Evolutionary conservation across 768 basidiomycete genomes (phyloP).

Genomic region (Tephrocybe rancida): DNA sequence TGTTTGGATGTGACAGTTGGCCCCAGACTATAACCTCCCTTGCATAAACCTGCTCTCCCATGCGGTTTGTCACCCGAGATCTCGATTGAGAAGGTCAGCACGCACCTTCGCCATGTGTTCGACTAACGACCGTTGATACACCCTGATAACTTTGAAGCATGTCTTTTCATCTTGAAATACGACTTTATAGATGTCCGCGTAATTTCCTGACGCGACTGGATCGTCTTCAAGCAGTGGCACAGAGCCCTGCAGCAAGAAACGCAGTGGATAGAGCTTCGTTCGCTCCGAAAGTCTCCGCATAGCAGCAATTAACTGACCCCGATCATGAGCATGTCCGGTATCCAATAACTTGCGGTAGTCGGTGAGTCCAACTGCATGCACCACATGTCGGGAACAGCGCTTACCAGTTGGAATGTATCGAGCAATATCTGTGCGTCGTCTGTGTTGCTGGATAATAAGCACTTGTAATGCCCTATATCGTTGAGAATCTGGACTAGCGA

Average conservation of each 20-base stretch:
- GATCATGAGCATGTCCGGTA: neutral
- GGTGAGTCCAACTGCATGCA: too few species aligned
- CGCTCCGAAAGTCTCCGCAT: conserved; percentile 8
- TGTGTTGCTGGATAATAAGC: neutral
- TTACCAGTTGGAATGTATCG: conserved; percentile 4
- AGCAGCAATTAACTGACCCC: conserved; percentile 8
- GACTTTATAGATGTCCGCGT: conserved; percentile 10
- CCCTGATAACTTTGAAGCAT: conserved; percentile 12
- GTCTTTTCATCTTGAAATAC: neutral
- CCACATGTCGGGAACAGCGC: neutral
- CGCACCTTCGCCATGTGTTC: conserved; percentile 9
- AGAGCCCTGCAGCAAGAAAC: conserved; percentile 3
- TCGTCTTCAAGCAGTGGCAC: neutral
- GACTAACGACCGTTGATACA: neutral
- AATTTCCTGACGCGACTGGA: conserved; percentile 2
- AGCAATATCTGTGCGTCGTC: neutral
- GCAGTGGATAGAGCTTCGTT: conserved; percentile 7
- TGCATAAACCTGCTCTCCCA: conserved; percentile 11
- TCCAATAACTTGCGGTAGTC: conserved; percentile 2
- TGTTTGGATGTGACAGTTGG: conserved; percentile 31
- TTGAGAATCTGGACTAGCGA: neutral
- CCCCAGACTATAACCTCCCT: conserved; percentile 25
- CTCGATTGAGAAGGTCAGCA: too few species aligned
- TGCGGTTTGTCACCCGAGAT: neutral
- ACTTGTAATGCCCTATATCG: neutral